Evolutionary conservation across 164 flowering plant species (phyloP).

Genomic region (Taxillus chinensis): DNA sequence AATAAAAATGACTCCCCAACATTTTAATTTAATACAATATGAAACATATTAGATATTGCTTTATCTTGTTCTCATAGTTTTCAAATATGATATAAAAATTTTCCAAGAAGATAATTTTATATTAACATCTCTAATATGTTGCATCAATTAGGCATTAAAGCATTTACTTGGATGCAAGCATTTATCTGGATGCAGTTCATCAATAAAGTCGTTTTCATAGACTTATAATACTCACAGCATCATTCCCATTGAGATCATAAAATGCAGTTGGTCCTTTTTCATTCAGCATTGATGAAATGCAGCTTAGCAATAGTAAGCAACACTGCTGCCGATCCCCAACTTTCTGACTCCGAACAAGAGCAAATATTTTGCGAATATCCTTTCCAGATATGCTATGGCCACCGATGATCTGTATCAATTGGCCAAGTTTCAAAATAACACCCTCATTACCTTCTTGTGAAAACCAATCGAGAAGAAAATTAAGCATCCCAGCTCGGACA

Average conservation of each 20-base stretch:
- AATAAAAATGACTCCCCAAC: no score
- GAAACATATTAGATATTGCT: no score
- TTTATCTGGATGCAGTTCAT: neutral
- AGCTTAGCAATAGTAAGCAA: slow-evolving; percentile 62
- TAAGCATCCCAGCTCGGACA: slow-evolving; percentile 92
- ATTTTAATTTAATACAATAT: no score
- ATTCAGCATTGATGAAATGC: slow-evolving; percentile 75
- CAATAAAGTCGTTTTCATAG: neutral
- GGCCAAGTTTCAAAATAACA: slow-evolving; percentile 56
- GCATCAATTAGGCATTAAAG: no score
- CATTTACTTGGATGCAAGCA: no score
- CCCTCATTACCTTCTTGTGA: slow-evolving; percentile 49
- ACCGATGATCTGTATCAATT: slow-evolving; percentile 78
- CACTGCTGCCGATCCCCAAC: slow-evolving; percentile 44
- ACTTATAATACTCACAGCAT: slow-evolving; percentile 62
- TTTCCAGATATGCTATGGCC: slow-evolving; percentile 98
- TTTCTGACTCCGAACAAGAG: slow-evolving; percentile 76
- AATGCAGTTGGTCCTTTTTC: slow-evolving; percentile 96
- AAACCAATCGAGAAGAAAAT: slow-evolving; percentile 96
- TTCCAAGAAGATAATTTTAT: no score
- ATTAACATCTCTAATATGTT: no score
- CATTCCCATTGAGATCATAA: slow-evolving; percentile 71
- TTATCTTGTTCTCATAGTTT: no score
- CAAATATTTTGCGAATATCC: slow-evolving; percentile 93
- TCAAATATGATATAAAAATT: no score